These are phyloP conservation scores for Tulasnella sp. DNA, from an alignment of 768 basidiomycete genomes.

Conservation along the genomic window DNA sequence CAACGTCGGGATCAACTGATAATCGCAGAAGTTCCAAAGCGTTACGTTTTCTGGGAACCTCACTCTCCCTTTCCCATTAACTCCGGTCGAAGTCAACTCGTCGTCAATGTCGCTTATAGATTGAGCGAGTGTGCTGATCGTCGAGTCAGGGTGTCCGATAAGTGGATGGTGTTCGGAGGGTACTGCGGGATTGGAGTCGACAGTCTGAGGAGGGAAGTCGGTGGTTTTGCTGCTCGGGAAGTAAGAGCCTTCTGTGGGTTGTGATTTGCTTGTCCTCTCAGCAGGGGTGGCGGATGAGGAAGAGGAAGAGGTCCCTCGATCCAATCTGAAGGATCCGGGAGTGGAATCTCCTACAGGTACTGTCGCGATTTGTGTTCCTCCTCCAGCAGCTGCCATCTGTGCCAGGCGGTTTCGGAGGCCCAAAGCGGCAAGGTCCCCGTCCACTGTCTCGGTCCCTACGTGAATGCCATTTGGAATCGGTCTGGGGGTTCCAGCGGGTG, in stretches of 20 bases:
- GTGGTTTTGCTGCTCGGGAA: constrained; percentile 13
- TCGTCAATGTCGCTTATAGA: constrained; percentile 68
- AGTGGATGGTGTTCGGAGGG: constrained; percentile 33
- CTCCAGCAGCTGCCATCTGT: background rate
- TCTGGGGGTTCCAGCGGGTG: constrained; percentile 32
- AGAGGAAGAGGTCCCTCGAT: background rate
- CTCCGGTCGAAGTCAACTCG: constrained; percentile 66
- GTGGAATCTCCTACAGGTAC: background rate
- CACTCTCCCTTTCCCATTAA: constrained; percentile 36
- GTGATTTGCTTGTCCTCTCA: background rate
- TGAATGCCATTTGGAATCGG: background rate
- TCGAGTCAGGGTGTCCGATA: constrained; percentile 55
- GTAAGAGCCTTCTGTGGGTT: constrained; percentile 2
- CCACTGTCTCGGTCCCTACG: background rate
- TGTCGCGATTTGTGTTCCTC: background rate
- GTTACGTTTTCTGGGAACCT: constrained; percentile 83
- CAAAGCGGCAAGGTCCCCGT: background rate
- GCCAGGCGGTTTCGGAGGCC: constrained; percentile 7
- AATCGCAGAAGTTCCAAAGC: constrained; percentile 71
- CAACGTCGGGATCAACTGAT: constrained; percentile 81
- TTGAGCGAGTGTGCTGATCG: constrained; percentile 60
- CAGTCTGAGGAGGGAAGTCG: constrained; percentile 7
- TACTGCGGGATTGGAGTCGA: background rate
- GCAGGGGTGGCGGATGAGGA: background rate
- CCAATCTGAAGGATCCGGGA: background rate